A percentile compares a stretch with the other conserved stretches of the same genome.
Conservation (phyloP, 768 basidiomycete species). For the Amanita muscaria region DNA sequence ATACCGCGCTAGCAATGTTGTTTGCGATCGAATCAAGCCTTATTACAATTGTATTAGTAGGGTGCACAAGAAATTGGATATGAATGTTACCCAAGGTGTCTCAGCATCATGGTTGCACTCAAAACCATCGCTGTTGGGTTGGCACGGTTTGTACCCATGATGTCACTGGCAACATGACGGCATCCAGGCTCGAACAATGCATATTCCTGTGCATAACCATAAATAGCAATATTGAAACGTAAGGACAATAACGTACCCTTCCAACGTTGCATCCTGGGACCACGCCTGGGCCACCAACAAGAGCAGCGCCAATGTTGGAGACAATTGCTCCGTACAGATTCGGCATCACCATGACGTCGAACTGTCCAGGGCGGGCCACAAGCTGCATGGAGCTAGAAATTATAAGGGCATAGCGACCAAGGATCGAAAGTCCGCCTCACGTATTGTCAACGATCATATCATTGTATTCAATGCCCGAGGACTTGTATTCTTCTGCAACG, state of each 20-base stretch:
- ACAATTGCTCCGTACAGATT: conserved; percentile 96
- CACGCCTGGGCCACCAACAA: conserved; percentile 96
- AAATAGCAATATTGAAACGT: conserved; percentile 8
- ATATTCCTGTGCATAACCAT: conserved; percentile 55
- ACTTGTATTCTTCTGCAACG: conserved; percentile 94
- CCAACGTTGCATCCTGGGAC: conserved; percentile 99
- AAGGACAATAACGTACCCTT: conserved; percentile 40
- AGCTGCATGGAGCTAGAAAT: conserved; percentile 93
- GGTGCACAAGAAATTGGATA: conserved; percentile 11
- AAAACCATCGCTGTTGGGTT: conserved; percentile 98
- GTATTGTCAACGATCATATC: conserved; percentile 99
- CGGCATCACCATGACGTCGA: conserved; percentile 99
- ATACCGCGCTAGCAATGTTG: conserved; percentile 84
- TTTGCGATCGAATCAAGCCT: conserved; percentile 92
- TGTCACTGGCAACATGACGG: conserved; percentile 88
- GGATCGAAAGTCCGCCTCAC: conserved; percentile 31
- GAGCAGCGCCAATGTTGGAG: conserved; percentile 96
- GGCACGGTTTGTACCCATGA: conserved; percentile 93
- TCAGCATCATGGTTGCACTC: conserved; percentile 95
- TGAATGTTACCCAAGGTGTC: conserved; percentile 76
- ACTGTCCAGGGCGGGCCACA: conserved; percentile 90
- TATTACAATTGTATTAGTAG: conserved; percentile 6
- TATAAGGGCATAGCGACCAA: no score
- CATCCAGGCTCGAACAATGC: conserved; percentile 99
- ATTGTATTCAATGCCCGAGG: conserved; percentile 83